A percentile compares a stretch with the other conserved stretches of the same genome.
phyloP scores from a whole-genome alignment of 139 green algal species.

The Picochlorum costavermella region DNA sequence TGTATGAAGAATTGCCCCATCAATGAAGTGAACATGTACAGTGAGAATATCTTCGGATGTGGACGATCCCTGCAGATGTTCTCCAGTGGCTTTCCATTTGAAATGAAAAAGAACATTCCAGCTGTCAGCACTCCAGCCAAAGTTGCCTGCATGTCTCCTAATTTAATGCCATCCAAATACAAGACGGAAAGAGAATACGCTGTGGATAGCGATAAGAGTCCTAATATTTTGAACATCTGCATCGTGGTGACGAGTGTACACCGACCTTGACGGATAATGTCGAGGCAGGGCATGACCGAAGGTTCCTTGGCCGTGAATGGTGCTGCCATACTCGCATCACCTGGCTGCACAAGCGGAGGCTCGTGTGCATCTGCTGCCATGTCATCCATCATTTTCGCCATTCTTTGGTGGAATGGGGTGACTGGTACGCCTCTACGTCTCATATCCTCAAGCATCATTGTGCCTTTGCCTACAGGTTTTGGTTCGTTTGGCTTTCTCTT shows the following conservation, averaged over 20 bases:
- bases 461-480: constrained; percentile 19
- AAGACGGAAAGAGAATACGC: constrained; percentile 89
- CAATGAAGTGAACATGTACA: constrained; percentile 88
- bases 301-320: constrained; percentile 83
- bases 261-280: constrained; percentile 86
- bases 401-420: constrained; percentile 37
- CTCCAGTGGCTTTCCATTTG: constrained; percentile 73
- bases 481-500: background rate
- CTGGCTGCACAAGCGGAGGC: constrained; percentile 61
- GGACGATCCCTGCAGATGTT: constrained; percentile 68
- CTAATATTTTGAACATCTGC: constrained; percentile 99
- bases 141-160: constrained; percentile 79
- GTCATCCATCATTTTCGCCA: constrained; percentile 68
- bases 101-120: constrained; percentile 93
- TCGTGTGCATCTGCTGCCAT: constrained; percentile 37
- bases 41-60: constrained; percentile 86
- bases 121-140: constrained; percentile 71
- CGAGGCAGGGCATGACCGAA: constrained; percentile 65
- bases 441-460: constrained; percentile 50
- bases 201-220: constrained; percentile 86
- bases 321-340: constrained; percentile 81
- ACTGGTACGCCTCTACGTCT: constrained; percentile 36
- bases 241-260: constrained; percentile 84
- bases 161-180: constrained; percentile 87
- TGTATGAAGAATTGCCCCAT: constrained; percentile 86